phyloP scores from a whole-genome alignment of 2,329 filamentous ascomycete genomes.

The Tolypocladium endophyticum region DNA sequence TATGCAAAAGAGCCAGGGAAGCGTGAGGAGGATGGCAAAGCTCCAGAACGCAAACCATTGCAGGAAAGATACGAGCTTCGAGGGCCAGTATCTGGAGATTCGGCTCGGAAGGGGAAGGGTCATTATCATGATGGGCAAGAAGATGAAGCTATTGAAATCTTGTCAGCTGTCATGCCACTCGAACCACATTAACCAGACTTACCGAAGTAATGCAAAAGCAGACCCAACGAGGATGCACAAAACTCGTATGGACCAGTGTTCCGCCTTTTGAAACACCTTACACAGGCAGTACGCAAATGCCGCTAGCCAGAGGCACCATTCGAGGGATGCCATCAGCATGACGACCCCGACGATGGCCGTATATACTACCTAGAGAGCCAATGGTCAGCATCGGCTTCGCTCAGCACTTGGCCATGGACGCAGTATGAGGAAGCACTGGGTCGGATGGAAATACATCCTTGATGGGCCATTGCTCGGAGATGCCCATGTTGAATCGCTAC shows the following conservation, averaged over 20 bases:
- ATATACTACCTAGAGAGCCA: constrained; percentile 61
- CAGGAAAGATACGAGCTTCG: constrained; percentile 55
- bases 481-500: constrained; percentile 26
- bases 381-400: neutral
- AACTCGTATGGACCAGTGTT: constrained; percentile 72
- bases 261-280: constrained; percentile 83
- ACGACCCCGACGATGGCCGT: constrained; percentile 69
- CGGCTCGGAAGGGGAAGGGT: constrained; percentile 72
- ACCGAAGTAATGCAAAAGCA: constrained; percentile 68
- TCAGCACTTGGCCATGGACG: neutral
- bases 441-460: constrained; percentile 20
- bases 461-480: constrained; percentile 38
- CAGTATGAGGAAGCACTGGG: too few species aligned
- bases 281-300: constrained; percentile 85
- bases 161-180: neutral
- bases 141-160: constrained; percentile 51
- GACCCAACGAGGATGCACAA: constrained; percentile 67
- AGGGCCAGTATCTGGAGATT: constrained; percentile 64
- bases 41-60: constrained; percentile 97
- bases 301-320: constrained; percentile 93
- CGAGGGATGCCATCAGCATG: constrained; percentile 75
- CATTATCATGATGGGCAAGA: constrained; percentile 88
- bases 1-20: constrained; percentile 89
- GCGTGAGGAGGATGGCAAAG: constrained; percentile 72
- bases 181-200: constrained; percentile 13